Conservation (phyloP, 345 rosid species). For the Citrus unshiu region DNA sequence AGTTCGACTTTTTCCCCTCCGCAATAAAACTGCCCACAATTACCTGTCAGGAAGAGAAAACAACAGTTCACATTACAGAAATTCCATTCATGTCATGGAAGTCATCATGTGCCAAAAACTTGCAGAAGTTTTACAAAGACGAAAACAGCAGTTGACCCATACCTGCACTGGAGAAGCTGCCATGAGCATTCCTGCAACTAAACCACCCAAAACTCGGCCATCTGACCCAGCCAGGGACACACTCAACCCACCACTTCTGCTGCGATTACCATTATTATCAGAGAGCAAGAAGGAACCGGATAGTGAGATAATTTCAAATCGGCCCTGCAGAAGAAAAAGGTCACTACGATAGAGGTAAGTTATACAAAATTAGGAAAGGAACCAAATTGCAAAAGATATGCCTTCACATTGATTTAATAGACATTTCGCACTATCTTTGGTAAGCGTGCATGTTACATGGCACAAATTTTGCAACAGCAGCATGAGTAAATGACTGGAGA, state of each 20-base stretch:
- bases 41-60: slow-evolving; percentile 42
- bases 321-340: slow-evolving; percentile 54
- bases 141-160: slow-evolving; percentile 3
- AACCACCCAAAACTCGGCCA: slow-evolving; percentile 79
- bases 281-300: slow-evolving; percentile 65
- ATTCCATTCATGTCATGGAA: neutral
- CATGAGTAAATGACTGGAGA: neutral
- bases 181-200: slow-evolving; percentile 61
- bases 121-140: neutral
- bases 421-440: neutral
- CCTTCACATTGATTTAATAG: neutral
- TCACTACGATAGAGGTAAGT: neutral
- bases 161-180: slow-evolving; percentile 95
- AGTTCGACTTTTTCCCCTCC: slow-evolving; percentile 50
- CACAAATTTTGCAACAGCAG: neutral
- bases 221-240: slow-evolving; percentile 76
- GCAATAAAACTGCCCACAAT: slow-evolving; percentile 86
- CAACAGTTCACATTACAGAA: slow-evolving; percentile 1
- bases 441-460: neutral
- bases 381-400: neutral
- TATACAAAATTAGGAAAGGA: neutral
- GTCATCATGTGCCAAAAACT: neutral
- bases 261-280: slow-evolving; percentile 44
- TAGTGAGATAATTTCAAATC: slow-evolving; percentile 73
- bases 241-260: slow-evolving; percentile 52